These are phyloP conservation scores for Mycena rosella DNA, from an alignment of 768 basidiomycete genomes.

Conservation along the genomic window DNA sequence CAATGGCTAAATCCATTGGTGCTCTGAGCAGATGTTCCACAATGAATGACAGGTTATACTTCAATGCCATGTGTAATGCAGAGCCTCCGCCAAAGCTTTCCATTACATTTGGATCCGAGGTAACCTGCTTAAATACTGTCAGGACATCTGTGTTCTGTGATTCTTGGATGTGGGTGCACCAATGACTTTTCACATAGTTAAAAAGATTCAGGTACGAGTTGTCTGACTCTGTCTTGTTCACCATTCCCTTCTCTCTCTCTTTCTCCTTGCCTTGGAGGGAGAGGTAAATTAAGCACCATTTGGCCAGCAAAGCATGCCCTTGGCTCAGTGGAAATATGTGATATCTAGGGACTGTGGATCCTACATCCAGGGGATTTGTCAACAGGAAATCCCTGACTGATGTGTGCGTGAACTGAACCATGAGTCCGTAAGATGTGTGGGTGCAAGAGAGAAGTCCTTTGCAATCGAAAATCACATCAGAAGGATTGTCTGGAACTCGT, in stretches of 20 bases:
- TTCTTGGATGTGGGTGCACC: conserved; percentile 21
- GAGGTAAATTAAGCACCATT: conserved; percentile 25
- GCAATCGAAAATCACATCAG: conserved; percentile 25
- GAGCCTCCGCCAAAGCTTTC: conserved; percentile 25
- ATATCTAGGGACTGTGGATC: conserved; percentile 18
- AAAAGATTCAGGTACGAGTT: conserved; percentile 6
- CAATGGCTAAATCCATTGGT: neutral
- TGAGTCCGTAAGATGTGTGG: conserved; percentile 1
- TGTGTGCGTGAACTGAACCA: conserved; percentile 26
- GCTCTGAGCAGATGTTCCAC: conserved; percentile 13
- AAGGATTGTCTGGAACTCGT: conserved; percentile 20
- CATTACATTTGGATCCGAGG: conserved; percentile 7
- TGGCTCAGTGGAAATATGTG: conserved; percentile 27
- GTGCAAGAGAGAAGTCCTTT: conserved; percentile 26
- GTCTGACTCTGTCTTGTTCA: no score
- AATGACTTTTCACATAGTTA: conserved; percentile 24
- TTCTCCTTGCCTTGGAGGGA: neutral
- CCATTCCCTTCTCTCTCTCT: no score
- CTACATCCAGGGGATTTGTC: conserved; percentile 12
- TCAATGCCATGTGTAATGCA: conserved; percentile 29
- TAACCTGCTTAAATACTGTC: conserved; percentile 3
- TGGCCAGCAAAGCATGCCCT: conserved; percentile 21
- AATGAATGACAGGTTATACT: conserved; percentile 25
- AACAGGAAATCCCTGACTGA: conserved; percentile 29
- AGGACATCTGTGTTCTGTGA: conserved; percentile 19